phyloP scores from a whole-genome alignment of 192 early-diverging fungal species.

The Umbelopsis sp. region DNA sequence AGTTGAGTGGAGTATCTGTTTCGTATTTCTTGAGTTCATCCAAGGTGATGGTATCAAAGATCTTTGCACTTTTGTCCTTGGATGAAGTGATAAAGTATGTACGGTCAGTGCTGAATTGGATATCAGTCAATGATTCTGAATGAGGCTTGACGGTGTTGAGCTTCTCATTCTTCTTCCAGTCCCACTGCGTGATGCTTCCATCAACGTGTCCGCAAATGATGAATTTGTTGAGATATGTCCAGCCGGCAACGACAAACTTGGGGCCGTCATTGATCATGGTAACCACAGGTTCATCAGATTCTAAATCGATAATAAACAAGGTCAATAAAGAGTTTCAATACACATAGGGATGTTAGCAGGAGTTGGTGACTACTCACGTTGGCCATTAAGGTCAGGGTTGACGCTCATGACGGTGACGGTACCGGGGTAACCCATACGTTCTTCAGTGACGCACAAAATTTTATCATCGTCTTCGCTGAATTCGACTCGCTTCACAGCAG shows the following conservation, averaged over 20 bases:
- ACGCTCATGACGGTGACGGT: slow-evolving; percentile 86
- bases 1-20: slow-evolving; percentile 90
- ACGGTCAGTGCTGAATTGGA: slow-evolving; percentile 90
- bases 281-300: slow-evolving; percentile 78
- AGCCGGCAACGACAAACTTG: slow-evolving; percentile 91
- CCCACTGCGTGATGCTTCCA: slow-evolving; percentile 87
- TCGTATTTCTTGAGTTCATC: slow-evolving; percentile 82
- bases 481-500: slow-evolving; percentile 88
- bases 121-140: slow-evolving; percentile 76
- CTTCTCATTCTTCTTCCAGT: slow-evolving; percentile 79
- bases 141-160: slow-evolving; percentile 72
- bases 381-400: slow-evolving; percentile 57
- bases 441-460: slow-evolving; percentile 93
- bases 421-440: slow-evolving; percentile 89
- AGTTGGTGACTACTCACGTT: slow-evolving; percentile 28
- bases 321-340: background rate
- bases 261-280: slow-evolving; percentile 68
- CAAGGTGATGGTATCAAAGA: slow-evolving; percentile 87
- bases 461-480: slow-evolving; percentile 90
- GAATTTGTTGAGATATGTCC: slow-evolving; percentile 91
- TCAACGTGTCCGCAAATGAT: slow-evolving; percentile 95
- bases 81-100: slow-evolving; percentile 95
- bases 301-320: slow-evolving; percentile 38
- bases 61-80: slow-evolving; percentile 90
- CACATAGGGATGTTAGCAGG: background rate